Conservation (phyloP, 2,329 filamentous ascomycete genomes). For the Phaeosphaeria sp. region DNA sequence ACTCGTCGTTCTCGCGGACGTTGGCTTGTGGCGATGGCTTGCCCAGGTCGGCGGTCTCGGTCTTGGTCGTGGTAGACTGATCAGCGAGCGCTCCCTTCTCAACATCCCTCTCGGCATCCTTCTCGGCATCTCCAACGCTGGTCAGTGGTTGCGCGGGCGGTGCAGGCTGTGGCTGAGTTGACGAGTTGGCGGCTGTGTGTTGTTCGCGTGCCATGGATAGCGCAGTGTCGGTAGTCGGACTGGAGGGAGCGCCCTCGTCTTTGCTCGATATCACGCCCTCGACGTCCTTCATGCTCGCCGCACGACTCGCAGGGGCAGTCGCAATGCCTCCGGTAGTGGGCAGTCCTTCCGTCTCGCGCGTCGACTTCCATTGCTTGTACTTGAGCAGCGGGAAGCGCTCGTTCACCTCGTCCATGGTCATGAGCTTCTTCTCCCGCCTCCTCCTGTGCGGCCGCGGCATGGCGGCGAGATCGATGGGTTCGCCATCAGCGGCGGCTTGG, state of each 20-base stretch:
- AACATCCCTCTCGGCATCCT: conserved; percentile 29
- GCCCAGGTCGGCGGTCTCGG: conserved; percentile 29
- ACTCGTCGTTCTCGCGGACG: conserved; percentile 54
- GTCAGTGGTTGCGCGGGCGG: conserved; percentile 30
- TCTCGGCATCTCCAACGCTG: conserved; percentile 32
- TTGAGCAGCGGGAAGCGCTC: conserved; percentile 94
- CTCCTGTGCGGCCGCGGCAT: conserved; percentile 87
- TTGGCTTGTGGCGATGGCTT: conserved; percentile 28
- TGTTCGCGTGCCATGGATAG: conserved; percentile 54
- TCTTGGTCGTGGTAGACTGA: conserved; percentile 22
- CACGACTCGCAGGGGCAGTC: conserved; percentile 73
- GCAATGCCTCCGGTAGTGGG: conserved; percentile 81
- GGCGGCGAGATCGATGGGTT: conserved; percentile 84
- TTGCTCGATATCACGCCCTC: conserved; percentile 52
- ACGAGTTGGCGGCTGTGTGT: conserved; percentile 52
- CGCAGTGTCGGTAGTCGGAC: conserved; percentile 43
- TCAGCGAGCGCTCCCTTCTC: conserved; percentile 24
- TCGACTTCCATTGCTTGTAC: conserved; percentile 93
- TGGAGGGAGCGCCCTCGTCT: conserved; percentile 38
- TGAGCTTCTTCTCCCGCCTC: conserved; percentile 94
- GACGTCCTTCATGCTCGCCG: conserved; percentile 74
- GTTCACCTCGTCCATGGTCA: conserved; percentile 99
- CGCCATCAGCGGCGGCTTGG: conserved; percentile 73
- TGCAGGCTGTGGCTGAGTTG: conserved; percentile 26
- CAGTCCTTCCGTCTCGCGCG: conserved; percentile 81